These are phyloP conservation scores for Canariomyces notabilis DNA, from an alignment of 2,329 filamentous ascomycete genomes.

Conservation along the genomic window DNA sequence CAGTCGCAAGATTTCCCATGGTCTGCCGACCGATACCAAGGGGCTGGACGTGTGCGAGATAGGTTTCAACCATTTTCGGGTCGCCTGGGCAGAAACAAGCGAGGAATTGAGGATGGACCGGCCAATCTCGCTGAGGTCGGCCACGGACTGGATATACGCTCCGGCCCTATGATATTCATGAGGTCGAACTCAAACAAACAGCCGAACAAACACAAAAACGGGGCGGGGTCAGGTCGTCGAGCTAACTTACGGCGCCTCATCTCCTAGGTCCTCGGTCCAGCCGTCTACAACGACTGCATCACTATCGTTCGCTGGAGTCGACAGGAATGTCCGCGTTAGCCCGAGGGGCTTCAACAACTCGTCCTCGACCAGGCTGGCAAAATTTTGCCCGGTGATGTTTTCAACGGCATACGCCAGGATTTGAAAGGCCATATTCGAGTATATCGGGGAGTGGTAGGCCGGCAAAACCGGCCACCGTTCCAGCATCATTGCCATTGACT, in stretches of 20 bases:
- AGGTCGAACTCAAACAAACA: not conserved
- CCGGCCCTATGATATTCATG: constrained; percentile 25
- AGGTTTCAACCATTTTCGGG: constrained; percentile 38
- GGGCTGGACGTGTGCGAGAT: constrained; percentile 33
- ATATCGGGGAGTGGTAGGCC: not conserved
- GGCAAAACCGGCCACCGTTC: too few relatives aligned
- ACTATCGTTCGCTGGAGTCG: constrained; percentile 15
- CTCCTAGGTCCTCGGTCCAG: constrained; percentile 26
- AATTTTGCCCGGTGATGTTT: constrained; percentile 31
- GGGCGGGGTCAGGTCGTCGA: constrained; percentile 6
- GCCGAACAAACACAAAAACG: constrained; percentile 3
- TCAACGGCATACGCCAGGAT: constrained; percentile 34
- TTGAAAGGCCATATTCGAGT: too few relatives aligned
- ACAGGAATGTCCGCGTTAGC: constrained; percentile 27
- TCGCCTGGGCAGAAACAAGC: constrained; percentile 31
- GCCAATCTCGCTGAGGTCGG: constrained; percentile 19
- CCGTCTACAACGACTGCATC: constrained; percentile 21
- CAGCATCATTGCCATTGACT: too few relatives aligned
- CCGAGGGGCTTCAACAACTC: constrained; percentile 29
- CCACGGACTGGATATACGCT: constrained; percentile 23
- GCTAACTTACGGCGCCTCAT: constrained; percentile 18
- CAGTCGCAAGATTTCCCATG: constrained; percentile 36
- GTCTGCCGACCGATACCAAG: constrained; percentile 34
- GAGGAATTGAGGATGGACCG: constrained; percentile 25
- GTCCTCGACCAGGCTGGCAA: constrained; percentile 25